Evolutionary conservation across 352 stramenopile genomes (phyloP).

Genomic region (Phytophthora sp.): DNA sequence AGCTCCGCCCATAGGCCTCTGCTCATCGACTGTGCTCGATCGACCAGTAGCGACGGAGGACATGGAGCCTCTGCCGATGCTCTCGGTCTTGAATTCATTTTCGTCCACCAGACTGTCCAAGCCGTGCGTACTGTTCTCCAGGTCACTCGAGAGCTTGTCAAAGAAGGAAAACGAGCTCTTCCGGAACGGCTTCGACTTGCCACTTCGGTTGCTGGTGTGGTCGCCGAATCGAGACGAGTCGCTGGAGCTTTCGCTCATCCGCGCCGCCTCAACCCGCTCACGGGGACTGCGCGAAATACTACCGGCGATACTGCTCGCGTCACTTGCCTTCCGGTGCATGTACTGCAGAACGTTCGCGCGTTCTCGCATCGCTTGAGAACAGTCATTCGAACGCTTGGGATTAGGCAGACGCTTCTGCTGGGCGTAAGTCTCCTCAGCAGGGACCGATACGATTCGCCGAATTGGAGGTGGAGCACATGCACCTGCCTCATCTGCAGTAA

Average conservation of each 20-base stretch:
- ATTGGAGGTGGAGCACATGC: slow-evolving; percentile 28
- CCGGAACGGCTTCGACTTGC: slow-evolving; percentile 46
- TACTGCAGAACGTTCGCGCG: slow-evolving; percentile 88
- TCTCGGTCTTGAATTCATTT: slow-evolving; percentile 35
- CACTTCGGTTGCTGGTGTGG: slow-evolving; percentile 54
- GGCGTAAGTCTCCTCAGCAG: slow-evolving; percentile 14
- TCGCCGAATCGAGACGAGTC: slow-evolving; percentile 66
- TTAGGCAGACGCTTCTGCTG: slow-evolving; percentile 32
- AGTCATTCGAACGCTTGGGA: slow-evolving; percentile 42
- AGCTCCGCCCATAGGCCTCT: slow-evolving; percentile 20
- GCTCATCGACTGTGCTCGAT: slow-evolving; percentile 35
- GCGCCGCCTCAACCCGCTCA: too few species aligned
- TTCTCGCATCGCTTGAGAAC: slow-evolving; percentile 77
- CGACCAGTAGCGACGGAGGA: slow-evolving; percentile 31
- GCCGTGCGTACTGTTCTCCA: slow-evolving; percentile 62
- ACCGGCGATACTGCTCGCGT: slow-evolving; percentile 75
- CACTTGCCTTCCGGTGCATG: slow-evolving; percentile 84
- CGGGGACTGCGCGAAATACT: slow-evolving; percentile 67
- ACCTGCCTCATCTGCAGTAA: slow-evolving; percentile 25
- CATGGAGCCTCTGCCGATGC: slow-evolving; percentile 25
- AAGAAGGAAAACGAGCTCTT: slow-evolving; percentile 91
- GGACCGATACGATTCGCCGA: slow-evolving; percentile 49
- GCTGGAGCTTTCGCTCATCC: slow-evolving; percentile 73
- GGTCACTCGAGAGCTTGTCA: slow-evolving; percentile 81
- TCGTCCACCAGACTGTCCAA: slow-evolving; percentile 55